These are phyloP conservation scores for Diaporthe eres DNA, from an alignment of 2,329 filamentous ascomycete species.

Conservation along the genomic window DNA sequence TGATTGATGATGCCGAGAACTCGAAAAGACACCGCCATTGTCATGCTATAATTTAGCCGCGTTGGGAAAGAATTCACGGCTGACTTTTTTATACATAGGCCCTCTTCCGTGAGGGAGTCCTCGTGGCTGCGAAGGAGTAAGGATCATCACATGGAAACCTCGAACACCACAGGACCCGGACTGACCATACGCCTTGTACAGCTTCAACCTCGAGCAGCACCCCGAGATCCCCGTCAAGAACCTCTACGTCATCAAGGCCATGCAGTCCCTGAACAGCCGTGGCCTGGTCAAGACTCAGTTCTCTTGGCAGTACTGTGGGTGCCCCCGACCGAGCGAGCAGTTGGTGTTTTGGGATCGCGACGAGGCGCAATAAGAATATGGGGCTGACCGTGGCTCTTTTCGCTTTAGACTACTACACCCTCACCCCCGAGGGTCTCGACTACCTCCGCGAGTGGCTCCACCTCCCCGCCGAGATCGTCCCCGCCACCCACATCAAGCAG, in stretches of 20 bases:
- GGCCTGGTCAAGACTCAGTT: constrained; percentile 99
- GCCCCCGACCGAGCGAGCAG: constrained; percentile 13
- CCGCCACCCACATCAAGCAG: constrained; percentile 99
- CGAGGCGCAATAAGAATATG: neutral
- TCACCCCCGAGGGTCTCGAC: constrained; percentile 99
- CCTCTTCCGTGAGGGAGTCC: constrained; percentile 94
- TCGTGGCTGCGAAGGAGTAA: constrained; percentile 96
- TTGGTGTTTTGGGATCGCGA: neutral
- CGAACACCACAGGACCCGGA: constrained; percentile 2
- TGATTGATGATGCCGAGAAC: constrained; percentile 27
- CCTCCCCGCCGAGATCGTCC: constrained; percentile 98
- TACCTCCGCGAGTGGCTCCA: constrained; percentile 99
- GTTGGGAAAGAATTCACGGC: constrained; percentile 30
- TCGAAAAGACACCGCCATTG: neutral
- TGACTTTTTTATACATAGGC: constrained; percentile 51
- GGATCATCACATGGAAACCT: constrained; percentile 32
- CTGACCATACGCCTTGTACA: constrained; percentile 30
- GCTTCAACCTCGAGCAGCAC: constrained; percentile 97
- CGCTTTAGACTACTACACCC: constrained; percentile 92
- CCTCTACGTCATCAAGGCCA: constrained; percentile 99
- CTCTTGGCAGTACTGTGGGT: constrained; percentile 90
- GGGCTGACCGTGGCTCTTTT: constrained; percentile 17
- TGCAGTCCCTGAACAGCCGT: constrained; percentile 97
- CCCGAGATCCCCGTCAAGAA: constrained; percentile 99
- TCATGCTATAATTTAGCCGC: neutral